Conservation (phyloP, 1,139 yeast species). For the Kluyveromyces marxianus region DNA sequence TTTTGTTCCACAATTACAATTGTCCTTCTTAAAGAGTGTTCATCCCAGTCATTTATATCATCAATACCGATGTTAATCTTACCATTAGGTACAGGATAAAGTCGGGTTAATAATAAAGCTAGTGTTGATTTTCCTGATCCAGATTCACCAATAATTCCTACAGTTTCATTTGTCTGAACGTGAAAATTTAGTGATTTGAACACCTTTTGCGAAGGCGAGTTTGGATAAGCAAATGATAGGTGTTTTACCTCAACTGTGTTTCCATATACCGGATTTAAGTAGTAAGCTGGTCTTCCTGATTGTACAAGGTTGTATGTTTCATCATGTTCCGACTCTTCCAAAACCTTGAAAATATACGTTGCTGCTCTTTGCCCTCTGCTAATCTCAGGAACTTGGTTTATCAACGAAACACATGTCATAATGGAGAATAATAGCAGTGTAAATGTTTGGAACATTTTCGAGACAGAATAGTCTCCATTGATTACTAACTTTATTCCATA, state of each 20-base stretch:
- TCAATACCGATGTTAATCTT: conserved; percentile 34
- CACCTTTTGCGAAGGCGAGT: conserved; percentile 23
- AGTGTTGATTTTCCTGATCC: conserved; percentile 81
- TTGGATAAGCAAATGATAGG: conserved; percentile 45
- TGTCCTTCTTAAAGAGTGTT: conserved; percentile 43
- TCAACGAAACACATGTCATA: conserved; percentile 50
- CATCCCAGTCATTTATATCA: conserved; percentile 41
- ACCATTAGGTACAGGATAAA: conserved; percentile 38
- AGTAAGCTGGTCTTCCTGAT: conserved; percentile 10
- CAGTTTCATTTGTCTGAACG: conserved; percentile 40
- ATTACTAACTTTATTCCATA: conserved; percentile 72
- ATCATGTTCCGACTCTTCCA: conserved; percentile 31
- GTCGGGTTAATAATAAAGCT: conserved; percentile 43
- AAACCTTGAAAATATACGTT: conserved; percentile 42
- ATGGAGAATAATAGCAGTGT: conserved; percentile 69
- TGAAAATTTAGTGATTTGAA: conserved; percentile 37
- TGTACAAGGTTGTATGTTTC: conserved; percentile 8
- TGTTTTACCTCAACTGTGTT: conserved; percentile 23
- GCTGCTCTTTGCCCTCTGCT: conserved; percentile 73
- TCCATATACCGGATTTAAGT: conserved; percentile 3
- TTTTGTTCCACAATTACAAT: conserved; percentile 64
- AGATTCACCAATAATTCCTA: conserved; percentile 67
- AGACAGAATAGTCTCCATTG: conserved; percentile 43
- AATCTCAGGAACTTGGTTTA: conserved; percentile 66
- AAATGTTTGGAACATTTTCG: conserved; percentile 59